phyloP scores from a whole-genome alignment of 2,329 filamentous ascomycete genomes.

The Colletotrichum lupini region DNA sequence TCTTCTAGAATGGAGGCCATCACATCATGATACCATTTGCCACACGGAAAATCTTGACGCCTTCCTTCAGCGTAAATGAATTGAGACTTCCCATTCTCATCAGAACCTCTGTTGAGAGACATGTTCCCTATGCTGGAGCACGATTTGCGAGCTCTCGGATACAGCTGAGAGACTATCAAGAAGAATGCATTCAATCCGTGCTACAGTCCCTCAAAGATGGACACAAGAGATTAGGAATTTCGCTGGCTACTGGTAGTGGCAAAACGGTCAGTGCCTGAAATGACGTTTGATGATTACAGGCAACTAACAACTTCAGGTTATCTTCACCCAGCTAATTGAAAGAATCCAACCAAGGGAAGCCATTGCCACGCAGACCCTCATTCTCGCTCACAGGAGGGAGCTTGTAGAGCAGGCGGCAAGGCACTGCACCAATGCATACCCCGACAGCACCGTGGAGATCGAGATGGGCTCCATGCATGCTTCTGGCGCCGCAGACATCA shows the following conservation, averaged over 20 bases:
- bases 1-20: not conserved
- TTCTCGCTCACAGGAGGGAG: constrained; percentile 91
- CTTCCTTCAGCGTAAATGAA: not conserved
- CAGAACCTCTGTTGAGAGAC: not conserved
- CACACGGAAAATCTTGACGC: not conserved
- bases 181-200: constrained; percentile 90
- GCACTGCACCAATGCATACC: constrained; percentile 86
- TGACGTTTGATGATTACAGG: constrained; percentile 11
- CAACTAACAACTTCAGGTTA: constrained; percentile 68
- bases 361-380: constrained; percentile 80
- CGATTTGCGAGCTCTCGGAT: constrained; percentile 47
- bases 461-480: constrained; percentile 88
- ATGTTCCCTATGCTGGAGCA: not conserved
- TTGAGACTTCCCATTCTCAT: not conserved
- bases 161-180: constrained; percentile 84
- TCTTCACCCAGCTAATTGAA: constrained; percentile 95
- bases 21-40: constrained; percentile 10
- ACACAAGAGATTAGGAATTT: constrained; percentile 84
- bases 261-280: constrained; percentile 73
- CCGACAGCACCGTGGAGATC: constrained; percentile 83
- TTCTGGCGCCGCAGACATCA: constrained; percentile 88
- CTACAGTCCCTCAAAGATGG: constrained; percentile 75
- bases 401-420: constrained; percentile 92
- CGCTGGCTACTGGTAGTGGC: constrained; percentile 86
- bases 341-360: constrained; percentile 70